phyloP scores from a whole-genome alignment of 2,329 filamentous ascomycete species.

The Fusarium scirpi region DNA sequence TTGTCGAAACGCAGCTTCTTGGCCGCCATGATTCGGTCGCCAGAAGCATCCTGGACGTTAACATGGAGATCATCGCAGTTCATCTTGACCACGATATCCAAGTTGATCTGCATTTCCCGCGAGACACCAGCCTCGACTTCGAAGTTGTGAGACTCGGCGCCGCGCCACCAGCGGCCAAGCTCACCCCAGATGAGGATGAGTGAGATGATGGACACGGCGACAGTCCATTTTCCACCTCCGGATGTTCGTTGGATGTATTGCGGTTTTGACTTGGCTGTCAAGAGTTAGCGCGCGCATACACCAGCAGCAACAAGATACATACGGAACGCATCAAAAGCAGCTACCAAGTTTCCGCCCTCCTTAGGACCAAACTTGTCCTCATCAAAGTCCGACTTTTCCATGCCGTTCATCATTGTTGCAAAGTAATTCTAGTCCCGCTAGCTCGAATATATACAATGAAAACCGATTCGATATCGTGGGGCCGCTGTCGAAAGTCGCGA shows the following conservation, averaged over 20 bases:
- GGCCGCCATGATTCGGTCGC: slow-evolving; percentile 89
- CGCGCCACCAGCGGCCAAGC: slow-evolving; percentile 83
- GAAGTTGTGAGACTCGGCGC: slow-evolving; percentile 88
- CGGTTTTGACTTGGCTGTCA: slow-evolving; percentile 89
- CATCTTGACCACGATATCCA: slow-evolving; percentile 95
- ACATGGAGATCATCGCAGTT: slow-evolving; percentile 87
- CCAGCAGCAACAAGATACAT: slow-evolving; percentile 53
- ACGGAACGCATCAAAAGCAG: slow-evolving; percentile 98
- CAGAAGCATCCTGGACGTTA: slow-evolving; percentile 95
- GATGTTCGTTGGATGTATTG: slow-evolving; percentile 88
- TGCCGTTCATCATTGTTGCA: slow-evolving; percentile 77
- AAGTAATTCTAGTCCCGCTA: slow-evolving; percentile 29
- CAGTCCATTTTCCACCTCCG: slow-evolving; percentile 93
- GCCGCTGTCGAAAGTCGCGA: slow-evolving; percentile 20
- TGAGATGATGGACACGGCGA: slow-evolving; percentile 82
- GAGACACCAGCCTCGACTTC: slow-evolving; percentile 92
- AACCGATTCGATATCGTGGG: background rate
- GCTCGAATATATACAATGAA: slow-evolving; percentile 27
- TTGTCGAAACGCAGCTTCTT: slow-evolving; percentile 78
- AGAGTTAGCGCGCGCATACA: slow-evolving; percentile 27
- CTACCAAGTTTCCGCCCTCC: slow-evolving; percentile 69
- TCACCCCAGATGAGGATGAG: slow-evolving; percentile 82
- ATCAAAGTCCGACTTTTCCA: slow-evolving; percentile 72
- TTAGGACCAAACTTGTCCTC: slow-evolving; percentile 85
- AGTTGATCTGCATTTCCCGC: slow-evolving; percentile 90